Base-by-base conservation (phyloP, 208 protist genomes). In the Trypanosoma theileri region DNA sequence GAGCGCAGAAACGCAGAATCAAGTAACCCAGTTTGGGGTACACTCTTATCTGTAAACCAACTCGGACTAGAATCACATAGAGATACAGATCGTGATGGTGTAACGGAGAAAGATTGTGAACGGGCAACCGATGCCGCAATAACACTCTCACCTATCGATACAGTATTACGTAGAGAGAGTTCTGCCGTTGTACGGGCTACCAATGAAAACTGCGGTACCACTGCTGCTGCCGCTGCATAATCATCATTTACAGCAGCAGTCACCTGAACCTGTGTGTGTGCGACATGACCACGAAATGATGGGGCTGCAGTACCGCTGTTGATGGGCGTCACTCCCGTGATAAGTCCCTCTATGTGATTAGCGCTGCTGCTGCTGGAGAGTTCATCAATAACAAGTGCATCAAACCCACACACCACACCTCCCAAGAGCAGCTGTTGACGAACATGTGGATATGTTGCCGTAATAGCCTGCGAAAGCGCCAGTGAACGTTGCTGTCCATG, bases 61-160 rank as follows among this genome's bases (percentile, higher is more conserved):
- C 56, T 28, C 21, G 60, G 61, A n/a, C 26, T 58, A 71, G 28
- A 66, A 57, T 54, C 75, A 72, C 40, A 45, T 0, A 61, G n/a
- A 41, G 62, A 75, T 1, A 28, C 28, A 44, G 69, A 75, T 14
- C 68, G 60, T 6, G 60, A 73, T 0, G 35, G 59, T 9, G 68
- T 53, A 9, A 35, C 12, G 10, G 68, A 73, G 14, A 35, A 59
- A 9, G 79, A 80, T 22, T 69, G 71, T 9, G 75, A 73, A 28
- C 79, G 55, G 7, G 75, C 62, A 1, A 73, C 59, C 4, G 76
- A 80, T 50, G 79, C 73, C 12, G 84, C 77, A 46, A 91, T 80
- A n/a, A 87, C 82, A 31, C 80, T 78, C 26, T 89, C 76, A 24
- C 88, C 81, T 55, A 93, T 86, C n/a, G 71, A 59, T 14, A 71